Base-by-base conservation (phyloP, 768 basidiomycete genomes). In the Leccinum broughii region DNA sequence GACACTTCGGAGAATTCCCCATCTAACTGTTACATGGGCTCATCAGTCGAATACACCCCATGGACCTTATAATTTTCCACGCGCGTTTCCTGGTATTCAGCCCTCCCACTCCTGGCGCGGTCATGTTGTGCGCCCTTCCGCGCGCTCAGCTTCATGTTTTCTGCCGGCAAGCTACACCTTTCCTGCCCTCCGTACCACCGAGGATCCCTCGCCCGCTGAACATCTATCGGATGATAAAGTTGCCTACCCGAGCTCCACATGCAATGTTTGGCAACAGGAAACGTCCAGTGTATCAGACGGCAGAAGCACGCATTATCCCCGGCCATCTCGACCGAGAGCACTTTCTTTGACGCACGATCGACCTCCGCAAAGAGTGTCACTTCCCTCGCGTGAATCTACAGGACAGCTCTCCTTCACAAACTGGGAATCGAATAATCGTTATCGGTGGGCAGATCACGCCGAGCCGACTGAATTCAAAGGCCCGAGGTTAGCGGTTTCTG, bases 11-110 rank as follows among this genome's bases (percentile, higher is more conserved):
- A 78, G 81, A 59, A 77, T 92, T 17, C 86, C 90, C 48, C 86
- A 90, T 70, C 71, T 93, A 11, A 85, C 83, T 2, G 86, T 90
- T 7, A 89, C 89, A 24, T 92, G 91, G 90, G 88, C 90, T 17
- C 90, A 92, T 70, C 86, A 87, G 59, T 82, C 79, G 51, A 57
- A 62, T 39, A 62, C 51, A 24, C 6, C 58, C 15, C 62, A 62
- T 0, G 70, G 62, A 34, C 22, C 49, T 30, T 59, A 68, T 48
- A 51, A 37, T 30, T 32, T 63, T 54, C 35, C 57, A 2, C 68
- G 67, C 28, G 51, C 52, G 28, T 61, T 61, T 6, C 55, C 58
- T 32, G 54, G 34, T 24, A 15, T 58, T 37, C 60, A 37, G 17
- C 15, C 60, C 34, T 56, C 59, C 35, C 57, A 64, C 54, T 58